Evolutionary conservation across 148 eudicot species (phyloP).

Genomic region (Dianthus caryophyllus): DNA sequence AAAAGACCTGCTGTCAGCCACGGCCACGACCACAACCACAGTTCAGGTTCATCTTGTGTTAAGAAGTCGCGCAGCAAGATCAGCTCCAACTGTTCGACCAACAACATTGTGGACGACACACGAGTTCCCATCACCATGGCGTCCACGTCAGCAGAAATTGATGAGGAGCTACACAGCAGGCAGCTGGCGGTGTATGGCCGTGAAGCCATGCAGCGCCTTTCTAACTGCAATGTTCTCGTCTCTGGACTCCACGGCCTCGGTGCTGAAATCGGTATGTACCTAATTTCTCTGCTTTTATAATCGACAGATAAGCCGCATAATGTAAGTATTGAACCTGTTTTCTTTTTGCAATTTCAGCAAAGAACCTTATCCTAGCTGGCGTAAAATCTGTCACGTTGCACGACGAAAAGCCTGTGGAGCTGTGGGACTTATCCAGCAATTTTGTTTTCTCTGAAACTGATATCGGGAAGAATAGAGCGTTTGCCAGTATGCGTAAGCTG

Average conservation of each 20-base stretch:
- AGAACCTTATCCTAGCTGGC: conserved; percentile 71
- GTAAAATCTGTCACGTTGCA: conserved; percentile 70
- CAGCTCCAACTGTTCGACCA: conserved; percentile 15
- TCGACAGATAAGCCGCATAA: too few relatives aligned
- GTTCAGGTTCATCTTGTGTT: conserved; percentile 13
- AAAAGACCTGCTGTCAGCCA: conserved; percentile 60
- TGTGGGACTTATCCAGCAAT: conserved; percentile 72
- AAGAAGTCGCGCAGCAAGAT: conserved; percentile 48
- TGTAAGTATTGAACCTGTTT: neutral
- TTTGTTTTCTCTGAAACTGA: conserved; percentile 57
- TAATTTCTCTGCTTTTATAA: too few relatives aligned
- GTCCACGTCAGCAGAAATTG: conserved; percentile 45
- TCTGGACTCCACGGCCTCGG: conserved; percentile 94
- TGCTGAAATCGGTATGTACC: conserved; percentile 62
- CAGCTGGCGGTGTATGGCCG: conserved; percentile 89
- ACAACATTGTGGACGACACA: neutral
- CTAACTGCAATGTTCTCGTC: conserved; percentile 64
- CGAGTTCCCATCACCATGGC: conserved; percentile 36
- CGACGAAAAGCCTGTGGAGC: conserved; percentile 58
- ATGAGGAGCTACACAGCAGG: conserved; percentile 91
- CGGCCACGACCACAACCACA: conserved; percentile 27
- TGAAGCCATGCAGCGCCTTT: conserved; percentile 74
- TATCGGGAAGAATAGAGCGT: conserved; percentile 67
- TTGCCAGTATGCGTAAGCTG: conserved; percentile 59
- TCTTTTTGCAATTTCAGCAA: conserved; percentile 36